A percentile compares a stretch with the other conserved stretches of the same genome.
Evolutionary conservation across 495 filamentous ascomycete genomes (phyloP).

Genomic region (Pseudevernia furfuracea): DNA sequence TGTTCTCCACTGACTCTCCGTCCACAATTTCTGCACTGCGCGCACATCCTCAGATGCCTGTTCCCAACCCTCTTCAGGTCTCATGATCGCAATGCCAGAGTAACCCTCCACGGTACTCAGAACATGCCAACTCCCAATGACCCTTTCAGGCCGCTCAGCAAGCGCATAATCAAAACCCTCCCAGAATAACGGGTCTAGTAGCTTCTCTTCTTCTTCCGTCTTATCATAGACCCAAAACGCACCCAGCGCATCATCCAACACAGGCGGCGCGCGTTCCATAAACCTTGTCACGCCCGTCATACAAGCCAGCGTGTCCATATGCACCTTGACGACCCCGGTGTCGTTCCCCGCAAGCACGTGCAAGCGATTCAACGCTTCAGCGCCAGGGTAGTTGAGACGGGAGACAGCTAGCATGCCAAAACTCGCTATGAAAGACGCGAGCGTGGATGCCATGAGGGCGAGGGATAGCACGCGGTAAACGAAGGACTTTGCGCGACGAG

Average conservation of each 20-base stretch:
- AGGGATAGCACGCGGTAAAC: conserved; percentile 51
- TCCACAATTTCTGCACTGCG: neutral
- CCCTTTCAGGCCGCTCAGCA: conserved; percentile 53
- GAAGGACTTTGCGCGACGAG: conserved; percentile 50
- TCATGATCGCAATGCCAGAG: conserved; percentile 58
- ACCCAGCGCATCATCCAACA: conserved; percentile 1
- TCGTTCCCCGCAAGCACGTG: conserved; percentile 35
- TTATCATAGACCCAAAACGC: conserved; percentile 49
- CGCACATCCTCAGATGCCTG: conserved; percentile 12
- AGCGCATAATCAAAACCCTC: conserved; percentile 71
- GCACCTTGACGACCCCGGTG: conserved; percentile 38
- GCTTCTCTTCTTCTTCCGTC: conserved; percentile 39
- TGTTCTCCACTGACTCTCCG: neutral
- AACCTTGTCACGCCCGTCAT: conserved; percentile 95
- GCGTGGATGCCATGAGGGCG: conserved; percentile 47
- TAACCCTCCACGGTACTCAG: conserved; percentile 63
- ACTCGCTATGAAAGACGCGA: conserved; percentile 51
- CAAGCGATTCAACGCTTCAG: conserved; percentile 54
- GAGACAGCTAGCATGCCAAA: conserved; percentile 61
- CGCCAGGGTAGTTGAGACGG: conserved; percentile 83
- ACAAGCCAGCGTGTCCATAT: conserved; percentile 81
- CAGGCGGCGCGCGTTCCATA: conserved; percentile 39
- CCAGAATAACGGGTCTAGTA: conserved; percentile 69
- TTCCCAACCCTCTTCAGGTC: conserved; percentile 36
- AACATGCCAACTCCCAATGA: conserved; percentile 63